Conservation (phyloP, 1,139 yeast species). For the Debaryomyces fabryi region DNA sequence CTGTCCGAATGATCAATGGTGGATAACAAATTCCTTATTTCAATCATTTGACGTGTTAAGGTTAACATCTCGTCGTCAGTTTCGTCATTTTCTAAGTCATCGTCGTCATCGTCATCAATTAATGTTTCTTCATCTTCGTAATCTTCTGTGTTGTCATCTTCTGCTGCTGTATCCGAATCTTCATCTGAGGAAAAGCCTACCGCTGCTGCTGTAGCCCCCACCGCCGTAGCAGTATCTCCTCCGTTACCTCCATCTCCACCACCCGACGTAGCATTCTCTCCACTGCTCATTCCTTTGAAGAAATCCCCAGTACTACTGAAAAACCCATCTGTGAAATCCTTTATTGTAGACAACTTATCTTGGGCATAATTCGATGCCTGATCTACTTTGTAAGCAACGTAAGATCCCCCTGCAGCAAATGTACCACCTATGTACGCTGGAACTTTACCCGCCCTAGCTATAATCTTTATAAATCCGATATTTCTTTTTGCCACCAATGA, state of each 20-base stretch:
- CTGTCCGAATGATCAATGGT: slow-evolving; percentile 78
- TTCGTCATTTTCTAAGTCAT: slow-evolving; percentile 48
- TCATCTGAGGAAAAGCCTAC: slow-evolving; percentile 38
- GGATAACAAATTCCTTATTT: slow-evolving; percentile 78
- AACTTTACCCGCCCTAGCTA: slow-evolving; percentile 48
- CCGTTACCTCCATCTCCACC: slow-evolving; percentile 30
- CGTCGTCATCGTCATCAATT: slow-evolving; percentile 38
- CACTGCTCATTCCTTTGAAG: slow-evolving; percentile 27
- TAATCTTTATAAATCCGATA: slow-evolving; percentile 52
- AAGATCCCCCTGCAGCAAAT: slow-evolving; percentile 91
- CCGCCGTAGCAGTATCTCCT: slow-evolving; percentile 42
- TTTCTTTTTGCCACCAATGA: slow-evolving; percentile 22
- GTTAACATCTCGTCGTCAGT: slow-evolving; percentile 80
- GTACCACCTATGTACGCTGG: slow-evolving; percentile 91
- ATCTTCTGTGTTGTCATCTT: slow-evolving; percentile 27
- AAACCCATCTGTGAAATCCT: slow-evolving; percentile 56
- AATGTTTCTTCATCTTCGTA: slow-evolving; percentile 37
- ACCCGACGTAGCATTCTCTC: slow-evolving; percentile 22
- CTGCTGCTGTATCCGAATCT: slow-evolving; percentile 15
- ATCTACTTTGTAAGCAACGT: slow-evolving; percentile 86
- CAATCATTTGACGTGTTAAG: slow-evolving; percentile 94
- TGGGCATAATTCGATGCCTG: slow-evolving; percentile 76
- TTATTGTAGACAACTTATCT: slow-evolving; percentile 62
- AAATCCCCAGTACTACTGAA: slow-evolving; percentile 50
- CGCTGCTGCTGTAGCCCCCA: slow-evolving; percentile 51